These are phyloP conservation scores for Sugiyamaella japonica DNA, from an alignment of 1,139 yeast species.

Conservation along the genomic window DNA sequence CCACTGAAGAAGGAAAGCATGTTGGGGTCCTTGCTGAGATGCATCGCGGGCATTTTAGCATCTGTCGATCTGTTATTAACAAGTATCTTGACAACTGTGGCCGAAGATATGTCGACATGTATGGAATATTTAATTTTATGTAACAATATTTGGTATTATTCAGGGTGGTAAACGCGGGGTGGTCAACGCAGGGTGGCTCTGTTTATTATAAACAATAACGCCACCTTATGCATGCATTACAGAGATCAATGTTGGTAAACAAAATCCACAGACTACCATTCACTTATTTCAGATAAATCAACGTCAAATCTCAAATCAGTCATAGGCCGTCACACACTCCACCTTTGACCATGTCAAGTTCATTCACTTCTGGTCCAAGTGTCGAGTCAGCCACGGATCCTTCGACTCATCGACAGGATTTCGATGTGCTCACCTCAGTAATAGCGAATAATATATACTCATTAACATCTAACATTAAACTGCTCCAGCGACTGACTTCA, in stretches of 20 bases:
- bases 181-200: too few relatives aligned
- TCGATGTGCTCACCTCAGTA: conserved; percentile 25
- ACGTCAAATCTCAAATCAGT: too few relatives aligned
- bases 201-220: not conserved
- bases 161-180: too few relatives aligned
- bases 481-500: conserved; percentile 23
- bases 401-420: conserved; percentile 20
- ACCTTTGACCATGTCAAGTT: not conserved
- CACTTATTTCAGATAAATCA: too few relatives aligned
- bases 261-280: too few relatives aligned
- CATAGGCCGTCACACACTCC: too few relatives aligned
- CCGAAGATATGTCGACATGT: conserved; percentile 88
- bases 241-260: not conserved
- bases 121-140: conserved; percentile 55
- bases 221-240: not conserved
- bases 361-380: conserved; percentile 6
- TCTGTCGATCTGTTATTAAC: conserved; percentile 61
- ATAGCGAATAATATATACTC: conserved; percentile 30
- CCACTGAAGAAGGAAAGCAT: conserved; percentile 37
- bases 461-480: conserved; percentile 28
- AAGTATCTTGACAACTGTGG: conserved; percentile 83
- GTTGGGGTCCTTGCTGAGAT: conserved; percentile 77
- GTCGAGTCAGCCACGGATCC: conserved; percentile 12
- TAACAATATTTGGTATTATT: not conserved
- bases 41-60: conserved; percentile 63